Percentiles rank a stretch among this genome's conserved stretches.
phyloP scores from a whole-genome alignment of 228 moss, liverwort and hornwort genomes.

The Sphagnum magellanicum region DNA sequence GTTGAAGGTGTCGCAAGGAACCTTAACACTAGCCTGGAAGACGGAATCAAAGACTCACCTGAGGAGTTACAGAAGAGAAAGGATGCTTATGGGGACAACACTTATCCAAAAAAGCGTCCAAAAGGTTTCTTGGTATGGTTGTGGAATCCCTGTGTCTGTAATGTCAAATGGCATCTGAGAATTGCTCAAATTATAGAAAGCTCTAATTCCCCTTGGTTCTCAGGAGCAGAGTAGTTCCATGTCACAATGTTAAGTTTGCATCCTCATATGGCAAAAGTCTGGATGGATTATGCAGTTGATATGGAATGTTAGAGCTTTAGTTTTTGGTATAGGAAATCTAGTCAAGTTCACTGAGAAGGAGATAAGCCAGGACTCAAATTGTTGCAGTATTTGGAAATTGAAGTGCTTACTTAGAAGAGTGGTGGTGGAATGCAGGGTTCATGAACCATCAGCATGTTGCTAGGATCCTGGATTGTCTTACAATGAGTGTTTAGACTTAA shows the following conservation, averaged over 20 bases:
- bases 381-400: background rate
- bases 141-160: too few species aligned
- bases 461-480: too few species aligned
- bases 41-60: conserved; percentile 21
- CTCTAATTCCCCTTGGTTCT: background rate
- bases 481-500: background rate
- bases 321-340: background rate
- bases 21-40: conserved; percentile 20
- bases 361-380: background rate
- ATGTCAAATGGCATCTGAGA: background rate
- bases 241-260: too few species aligned
- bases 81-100: conserved; percentile 30
- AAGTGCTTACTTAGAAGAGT: background rate
- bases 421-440: too few species aligned
- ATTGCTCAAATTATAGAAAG: background rate
- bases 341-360: background rate
- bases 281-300: too few species aligned
- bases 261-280: too few species aligned
- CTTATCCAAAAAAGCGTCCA: conserved; percentile 28
- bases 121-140: conserved; percentile 32
- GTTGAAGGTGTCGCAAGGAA: conserved; percentile 15
- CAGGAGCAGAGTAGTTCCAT: too few species aligned
- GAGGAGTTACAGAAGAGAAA: conserved; percentile 21
- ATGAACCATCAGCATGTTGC: too few species aligned
- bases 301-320: too few species aligned